Evolutionary conservation across 1,139 yeast species (phyloP).

Genomic region (Pichia cactophila): DNA sequence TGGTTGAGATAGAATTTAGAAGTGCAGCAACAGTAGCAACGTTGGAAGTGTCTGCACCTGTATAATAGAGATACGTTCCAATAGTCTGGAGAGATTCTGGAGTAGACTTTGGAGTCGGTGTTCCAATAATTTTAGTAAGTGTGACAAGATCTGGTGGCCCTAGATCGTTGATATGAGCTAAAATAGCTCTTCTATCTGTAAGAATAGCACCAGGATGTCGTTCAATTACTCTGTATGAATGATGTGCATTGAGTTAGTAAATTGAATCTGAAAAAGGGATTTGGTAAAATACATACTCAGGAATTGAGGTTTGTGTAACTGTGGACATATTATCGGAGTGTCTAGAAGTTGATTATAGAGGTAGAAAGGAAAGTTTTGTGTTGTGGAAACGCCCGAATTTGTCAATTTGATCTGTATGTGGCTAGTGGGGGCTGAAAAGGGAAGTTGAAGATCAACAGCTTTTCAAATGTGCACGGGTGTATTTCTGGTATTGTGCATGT

Average conservation of each 20-base stretch:
- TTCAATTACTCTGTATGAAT: constrained; percentile 37
- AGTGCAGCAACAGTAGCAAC: constrained; percentile 55
- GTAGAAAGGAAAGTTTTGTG: no score
- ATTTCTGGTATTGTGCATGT: no score
- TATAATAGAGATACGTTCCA: constrained; percentile 49
- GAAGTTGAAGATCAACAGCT: no score
- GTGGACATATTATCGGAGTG: constrained; percentile 18
- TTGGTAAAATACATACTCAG: constrained; percentile 32
- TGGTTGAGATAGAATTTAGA: constrained; percentile 44
- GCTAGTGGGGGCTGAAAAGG: no score
- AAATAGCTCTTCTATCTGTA: constrained; percentile 45
- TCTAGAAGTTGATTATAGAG: not conserved
- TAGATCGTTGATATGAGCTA: constrained; percentile 41
- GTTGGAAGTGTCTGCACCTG: constrained; percentile 52
- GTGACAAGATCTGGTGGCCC: constrained; percentile 58
- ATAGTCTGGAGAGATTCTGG: constrained; percentile 28
- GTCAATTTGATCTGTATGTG: no score
- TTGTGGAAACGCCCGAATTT: no score
- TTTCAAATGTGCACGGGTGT: no score
- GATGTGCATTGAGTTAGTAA: not conserved
- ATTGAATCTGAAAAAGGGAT: not conserved
- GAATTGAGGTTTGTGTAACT: constrained; percentile 44
- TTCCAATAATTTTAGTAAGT: constrained; percentile 37
- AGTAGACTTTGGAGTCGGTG: constrained; percentile 26
- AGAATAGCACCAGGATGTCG: constrained; percentile 44